Percentiles rank a stretch among this genome's conserved stretches.
Evolutionary conservation across 352 stramenopile genomes (phyloP).

Genomic region (Phytophthora pluvialis): DNA sequence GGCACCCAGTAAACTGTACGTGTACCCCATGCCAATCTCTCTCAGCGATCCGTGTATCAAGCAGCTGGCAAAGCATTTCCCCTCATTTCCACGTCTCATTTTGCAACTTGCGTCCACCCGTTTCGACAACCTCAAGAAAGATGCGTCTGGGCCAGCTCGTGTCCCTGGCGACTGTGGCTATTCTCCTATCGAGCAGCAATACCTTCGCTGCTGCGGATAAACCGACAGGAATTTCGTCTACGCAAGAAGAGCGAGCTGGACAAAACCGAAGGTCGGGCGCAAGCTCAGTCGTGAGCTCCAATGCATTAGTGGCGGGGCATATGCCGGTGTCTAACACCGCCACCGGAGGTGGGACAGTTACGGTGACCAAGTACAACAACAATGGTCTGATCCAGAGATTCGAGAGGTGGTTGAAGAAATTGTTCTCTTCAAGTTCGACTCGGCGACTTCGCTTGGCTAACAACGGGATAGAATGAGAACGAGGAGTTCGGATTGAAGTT

Average conservation of each 20-base stretch:
- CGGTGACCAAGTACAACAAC: slow-evolving; percentile 24
- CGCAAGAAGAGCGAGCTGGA: slow-evolving; percentile 3
- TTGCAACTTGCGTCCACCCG: background rate
- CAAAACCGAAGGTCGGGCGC: slow-evolving; percentile 1
- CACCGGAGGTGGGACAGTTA: slow-evolving; percentile 21
- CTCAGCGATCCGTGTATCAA: slow-evolving; percentile 10
- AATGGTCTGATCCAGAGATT: slow-evolving; percentile 23
- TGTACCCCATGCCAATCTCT: slow-evolving; percentile 1
- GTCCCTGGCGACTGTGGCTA: background rate
- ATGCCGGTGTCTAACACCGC: slow-evolving; percentile 1
- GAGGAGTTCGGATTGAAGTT: too few species aligned
- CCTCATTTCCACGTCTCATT: background rate
- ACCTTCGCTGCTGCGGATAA: background rate
- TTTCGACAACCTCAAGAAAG: background rate
- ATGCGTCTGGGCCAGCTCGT: slow-evolving; percentile 14
- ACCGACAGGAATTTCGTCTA: background rate
- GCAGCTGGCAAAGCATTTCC: background rate
- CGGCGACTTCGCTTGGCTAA: background rate
- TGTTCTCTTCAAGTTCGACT: slow-evolving; percentile 4
- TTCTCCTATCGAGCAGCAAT: background rate
- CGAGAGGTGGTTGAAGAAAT: slow-evolving; percentile 15
- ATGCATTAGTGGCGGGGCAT: slow-evolving; percentile 1
- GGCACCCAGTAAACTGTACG: background rate
- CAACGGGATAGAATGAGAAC: too few species aligned
- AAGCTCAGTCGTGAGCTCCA: background rate